Base-by-base conservation (phyloP, 768 basidiomycete genomes). In the Psilocybe cyanescens region DNA sequence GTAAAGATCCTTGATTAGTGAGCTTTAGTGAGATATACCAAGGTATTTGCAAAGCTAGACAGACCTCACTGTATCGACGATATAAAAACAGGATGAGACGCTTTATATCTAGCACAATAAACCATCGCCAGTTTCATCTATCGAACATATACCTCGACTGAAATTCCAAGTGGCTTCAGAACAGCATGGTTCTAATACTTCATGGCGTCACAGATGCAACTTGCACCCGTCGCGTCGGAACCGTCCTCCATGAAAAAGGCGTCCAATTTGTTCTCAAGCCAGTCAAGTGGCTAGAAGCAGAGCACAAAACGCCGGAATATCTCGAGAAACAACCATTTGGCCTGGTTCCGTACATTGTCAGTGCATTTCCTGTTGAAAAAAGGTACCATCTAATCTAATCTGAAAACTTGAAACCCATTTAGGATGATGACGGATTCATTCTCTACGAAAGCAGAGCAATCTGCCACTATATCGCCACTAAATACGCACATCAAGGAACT, bases 381-480 rank as follows among this genome's bases (percentile, higher is more conserved):
- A 24, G 24, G 24, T 24, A 24, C 24, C 24, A 24, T 24, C 2
- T 24, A 24, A 24, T 24, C 24, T 24, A 24, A 24, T 24, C 2
- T 24, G 24, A 24, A 24, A 24, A 24, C 24, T 24, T 2, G 24
- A 24, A 24, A 24, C 24, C 24, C 24, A 8, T n/a, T 7, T 8
- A 81, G 79, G 72, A 82, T 57, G 84, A 86, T 16, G 82, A 83
- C 41, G 86, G 86, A 2, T 82, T 88, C 71, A 75, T 80, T 59
- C 65, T 91, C 19, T 87, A 79, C 72, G 86, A 87, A 62, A 81
- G 81, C 35, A 82, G 86, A 33, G 86, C 86, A 2, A 87, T 89
- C 60, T 70, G 68, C 46, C 80, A 83, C 16, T 90, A 89, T 70
- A 67, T 89, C 65, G 80, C 77, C 47, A 70, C 69, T 51, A 88